Evolutionary conservation across 208 protist genomes (phyloP), one percentile per base, ranked within the genome.

Genomic region (Leptomonas seymouri): DNA sequence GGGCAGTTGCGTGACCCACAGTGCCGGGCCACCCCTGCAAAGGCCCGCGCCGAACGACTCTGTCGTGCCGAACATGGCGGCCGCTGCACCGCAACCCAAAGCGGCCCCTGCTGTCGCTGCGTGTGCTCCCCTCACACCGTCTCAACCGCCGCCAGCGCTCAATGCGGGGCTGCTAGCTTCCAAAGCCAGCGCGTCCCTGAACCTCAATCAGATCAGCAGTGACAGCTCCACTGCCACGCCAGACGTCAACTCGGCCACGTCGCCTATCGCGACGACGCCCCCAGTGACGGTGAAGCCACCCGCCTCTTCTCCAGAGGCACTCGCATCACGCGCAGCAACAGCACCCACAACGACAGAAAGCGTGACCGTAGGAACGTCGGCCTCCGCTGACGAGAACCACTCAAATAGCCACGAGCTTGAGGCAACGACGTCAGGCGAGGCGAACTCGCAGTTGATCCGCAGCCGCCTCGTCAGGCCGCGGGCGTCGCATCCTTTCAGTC

Each of bases 401-500:
- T 57, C 28, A 5, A 28, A 9, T 7, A 12, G 3, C 6, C 23
- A 28, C 31, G 51, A n/a, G n/a, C n/a, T n/a, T n/a, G n/a, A 57
- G 3, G 44, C 44, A 48, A 16, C 44, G 16, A 5, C 12, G 3
- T n/a, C 44, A n/a, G 20, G 44, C 44, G 58, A 63, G 9, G 23
- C 42, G 18, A 39, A 31, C 18, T 20, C 27, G 8, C n/a, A 15
- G 21, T 30, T 9, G 8, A 11, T 18, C 5, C 61, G 61, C 34
- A 39, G 34, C 7, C 61, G 61, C 16, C 21, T 45, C 20, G 27
- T 57, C 15, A 48, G 61, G 4, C 34, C n/a, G 16, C 61, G 61
- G 7, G 61, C 48, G n/a, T 67, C 61, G 36, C 61, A 67, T 48
- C 61, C 61, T 4, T 67, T 67, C 48, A 67, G 48, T 14, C 48